Base-by-base conservation (phyloP, 768 basidiomycete genomes). In the Cubamyces sp. region DNA sequence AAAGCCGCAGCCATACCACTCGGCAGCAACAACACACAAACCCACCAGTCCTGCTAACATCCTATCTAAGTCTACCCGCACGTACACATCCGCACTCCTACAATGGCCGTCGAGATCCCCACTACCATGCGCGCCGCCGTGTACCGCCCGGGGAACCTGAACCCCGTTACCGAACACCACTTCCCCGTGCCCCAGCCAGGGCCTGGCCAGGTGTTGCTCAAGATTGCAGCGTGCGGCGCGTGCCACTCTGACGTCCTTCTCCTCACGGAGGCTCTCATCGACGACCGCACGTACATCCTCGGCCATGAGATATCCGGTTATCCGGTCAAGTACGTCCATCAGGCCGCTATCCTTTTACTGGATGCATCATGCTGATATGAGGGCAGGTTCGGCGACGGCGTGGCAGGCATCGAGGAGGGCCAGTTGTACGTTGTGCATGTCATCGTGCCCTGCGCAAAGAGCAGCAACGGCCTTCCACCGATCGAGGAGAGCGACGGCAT, bases 141-240 rank as follows among this genome's bases (percentile, higher is more conserved):
- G 15, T 53, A 53, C 39, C 34, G 19, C 21, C 51, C 51, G 11
- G 60, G 64, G 3, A 7, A 40, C 8, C 54, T 57, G 51, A 49
- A 39, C 16, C 34, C 62, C 12, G 26, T 9, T 3, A 34, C 46
- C 12, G 30, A 40, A 19, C n/a, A 53, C 37, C 26, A 53, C 15
- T 37, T 40, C 43, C 43, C 48, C 18, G 64, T 74, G 49, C 74
- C 74, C 19, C 70, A 65, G 47, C 80, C 80, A 0, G 74, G 75
- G 1, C 65, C 67, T 3, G 76, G 75, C 7, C 72, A 84, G 61
- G 53, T 82, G 15, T 71, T 84, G 53, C 71, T 82, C 58, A 76
- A 78, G 60, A 53, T 81, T 42, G 45, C 55, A 12, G 55, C 55
- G 5, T 37, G 30, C 21, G 55, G 46, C 21, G 46, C 39, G 6